A percentile compares a stretch with the other conserved stretches of the same genome.
phyloP scores from a whole-genome alignment of 352 stramenopile species.

The Globisporangium lucens region DNA sequence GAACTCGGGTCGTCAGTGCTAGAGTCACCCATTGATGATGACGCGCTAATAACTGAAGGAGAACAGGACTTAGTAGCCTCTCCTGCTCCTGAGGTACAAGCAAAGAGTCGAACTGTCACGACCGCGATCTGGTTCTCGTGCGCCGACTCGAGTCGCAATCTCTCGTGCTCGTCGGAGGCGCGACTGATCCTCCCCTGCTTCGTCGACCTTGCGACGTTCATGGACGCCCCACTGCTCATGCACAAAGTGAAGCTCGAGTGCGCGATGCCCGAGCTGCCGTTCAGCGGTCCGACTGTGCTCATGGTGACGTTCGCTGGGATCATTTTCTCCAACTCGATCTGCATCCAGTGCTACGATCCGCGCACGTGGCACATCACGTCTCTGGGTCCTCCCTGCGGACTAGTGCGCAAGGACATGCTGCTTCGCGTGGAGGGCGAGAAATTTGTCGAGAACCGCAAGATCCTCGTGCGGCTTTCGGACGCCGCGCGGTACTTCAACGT shows the following conservation, averaged over 20 bases:
- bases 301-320: conserved; percentile 43
- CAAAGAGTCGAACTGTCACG: conserved; percentile 3
- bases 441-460: conserved; percentile 71
- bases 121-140: conserved; percentile 45
- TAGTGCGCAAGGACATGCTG: conserved; percentile 25
- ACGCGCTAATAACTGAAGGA: background rate
- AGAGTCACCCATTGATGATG: background rate
- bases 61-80: background rate
- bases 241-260: conserved; percentile 47
- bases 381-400: conserved; percentile 43
- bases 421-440: conserved; percentile 52
- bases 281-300: conserved; percentile 50
- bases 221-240: background rate
- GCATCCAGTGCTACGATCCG: conserved; percentile 70
- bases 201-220: conserved; percentile 16
- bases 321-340: conserved; percentile 62
- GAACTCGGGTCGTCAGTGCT: background rate
- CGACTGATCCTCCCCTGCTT: conserved; percentile 34
- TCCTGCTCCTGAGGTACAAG: background rate
- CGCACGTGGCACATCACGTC: conserved; percentile 41
- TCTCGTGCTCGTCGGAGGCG: conserved; percentile 27
- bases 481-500: conserved; percentile 39
- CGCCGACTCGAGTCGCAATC: conserved; percentile 38
- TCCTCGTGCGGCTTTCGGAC: conserved; percentile 50
- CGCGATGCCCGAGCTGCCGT: conserved; percentile 47